phyloP scores from a whole-genome alignment of 495 filamentous ascomycete genomes.

The Aspergillus coremiiformis region DNA sequence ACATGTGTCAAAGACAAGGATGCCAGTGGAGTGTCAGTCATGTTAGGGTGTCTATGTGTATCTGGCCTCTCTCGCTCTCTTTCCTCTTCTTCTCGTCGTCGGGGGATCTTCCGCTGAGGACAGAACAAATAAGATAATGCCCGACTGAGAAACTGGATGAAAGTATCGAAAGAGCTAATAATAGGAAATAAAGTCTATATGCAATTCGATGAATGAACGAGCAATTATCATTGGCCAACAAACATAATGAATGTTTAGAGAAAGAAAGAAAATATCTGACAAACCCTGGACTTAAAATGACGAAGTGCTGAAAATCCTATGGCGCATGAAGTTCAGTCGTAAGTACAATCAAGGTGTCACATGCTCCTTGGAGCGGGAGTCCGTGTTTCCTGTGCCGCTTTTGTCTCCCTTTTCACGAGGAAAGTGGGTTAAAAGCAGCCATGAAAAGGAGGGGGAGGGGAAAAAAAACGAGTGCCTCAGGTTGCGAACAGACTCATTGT shows the following conservation, averaged over 20 bases:
- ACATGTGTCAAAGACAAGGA: constrained; percentile 93
- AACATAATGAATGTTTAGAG: not conserved
- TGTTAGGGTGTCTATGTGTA: constrained; percentile 23
- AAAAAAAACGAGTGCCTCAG: constrained; percentile 6
- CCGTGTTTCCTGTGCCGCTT: constrained; percentile 8
- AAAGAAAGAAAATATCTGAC: not conserved
- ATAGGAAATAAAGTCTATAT: not conserved
- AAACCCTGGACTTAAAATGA: not conserved
- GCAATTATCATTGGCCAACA: not conserved
- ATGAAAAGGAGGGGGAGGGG: constrained; percentile 18
- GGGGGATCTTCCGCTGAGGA: not conserved
- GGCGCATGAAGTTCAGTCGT: no score
- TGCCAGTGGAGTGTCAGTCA: constrained; percentile 67
- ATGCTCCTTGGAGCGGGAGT: not conserved
- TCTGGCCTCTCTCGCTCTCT: no score
- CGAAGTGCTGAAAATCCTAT: not conserved
- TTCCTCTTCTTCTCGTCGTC: no score
- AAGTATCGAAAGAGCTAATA: not conserved
- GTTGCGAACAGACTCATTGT: not conserved
- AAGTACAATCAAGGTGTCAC: not conserved
- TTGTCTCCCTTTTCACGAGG: constrained; percentile 1
- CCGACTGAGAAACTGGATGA: not conserved
- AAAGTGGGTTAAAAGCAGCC: constrained; percentile 7
- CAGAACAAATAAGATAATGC: not conserved
- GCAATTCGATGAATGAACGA: not conserved